These are phyloP conservation scores for Purshia tridentata DNA, from an alignment of 306 rosid genomes.

Conservation along the genomic window DNA sequence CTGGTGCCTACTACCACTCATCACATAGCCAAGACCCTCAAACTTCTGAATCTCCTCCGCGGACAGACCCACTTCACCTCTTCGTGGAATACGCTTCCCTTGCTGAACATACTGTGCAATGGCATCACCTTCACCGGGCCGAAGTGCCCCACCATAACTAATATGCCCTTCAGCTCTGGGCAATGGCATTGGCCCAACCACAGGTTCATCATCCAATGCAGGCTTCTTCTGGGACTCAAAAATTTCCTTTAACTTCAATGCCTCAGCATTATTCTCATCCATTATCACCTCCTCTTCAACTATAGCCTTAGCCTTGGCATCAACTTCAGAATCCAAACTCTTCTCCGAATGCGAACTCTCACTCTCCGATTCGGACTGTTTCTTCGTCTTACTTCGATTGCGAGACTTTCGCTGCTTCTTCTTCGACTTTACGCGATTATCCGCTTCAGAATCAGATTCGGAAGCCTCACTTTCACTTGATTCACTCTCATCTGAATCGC, in stretches of 20 bases:
- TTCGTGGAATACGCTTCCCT: slow-evolving; percentile 95
- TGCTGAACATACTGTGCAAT: slow-evolving; percentile 96
- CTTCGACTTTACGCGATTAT: slow-evolving; percentile 29
- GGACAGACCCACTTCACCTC: slow-evolving; percentile 99
- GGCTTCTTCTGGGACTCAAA: slow-evolving; percentile 78
- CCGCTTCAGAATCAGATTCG: slow-evolving; percentile 37
- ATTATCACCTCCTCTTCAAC: slow-evolving; percentile 48
- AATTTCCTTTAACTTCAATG: slow-evolving; percentile 60
- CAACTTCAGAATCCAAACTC: slow-evolving; percentile 46
- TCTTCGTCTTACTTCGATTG: slow-evolving; percentile 38
- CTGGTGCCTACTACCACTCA: slow-evolving; percentile 99
- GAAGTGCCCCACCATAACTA: slow-evolving; percentile 98
- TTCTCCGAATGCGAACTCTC: slow-evolving; percentile 43
- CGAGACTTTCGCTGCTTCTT: slow-evolving; percentile 38
- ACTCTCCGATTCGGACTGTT: slow-evolving; percentile 36
- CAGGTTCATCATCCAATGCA: slow-evolving; percentile 55
- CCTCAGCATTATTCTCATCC: slow-evolving; percentile 54
- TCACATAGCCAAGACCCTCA: slow-evolving; percentile 86
- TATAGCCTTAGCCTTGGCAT: slow-evolving; percentile 22
- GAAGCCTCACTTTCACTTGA: slow-evolving; percentile 26
- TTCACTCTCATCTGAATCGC: slow-evolving; percentile 26
- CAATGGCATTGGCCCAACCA: slow-evolving; percentile 92
- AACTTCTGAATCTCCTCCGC: slow-evolving; percentile 89
- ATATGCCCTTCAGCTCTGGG: slow-evolving; percentile 96
- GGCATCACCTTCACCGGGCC: slow-evolving; percentile 99